Base-by-base conservation (phyloP, 2,329 filamentous ascomycete species). In the Dactylellina haptotyla region DNA sequence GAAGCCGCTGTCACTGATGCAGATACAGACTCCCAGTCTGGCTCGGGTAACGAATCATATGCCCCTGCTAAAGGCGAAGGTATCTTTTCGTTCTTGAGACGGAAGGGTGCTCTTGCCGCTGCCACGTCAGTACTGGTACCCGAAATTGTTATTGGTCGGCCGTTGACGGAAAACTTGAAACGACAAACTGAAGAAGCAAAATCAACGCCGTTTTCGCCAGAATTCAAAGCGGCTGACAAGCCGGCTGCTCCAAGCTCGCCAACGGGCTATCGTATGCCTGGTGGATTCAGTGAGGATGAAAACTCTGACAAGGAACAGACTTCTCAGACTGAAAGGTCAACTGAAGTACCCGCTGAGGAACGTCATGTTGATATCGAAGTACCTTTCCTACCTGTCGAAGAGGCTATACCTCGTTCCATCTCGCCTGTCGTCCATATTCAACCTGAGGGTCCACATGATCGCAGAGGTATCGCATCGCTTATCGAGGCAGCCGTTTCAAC, bases 111-210 rank as follows among this genome's bases (percentile, higher is more conserved):
- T 39, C 41, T 63, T 9, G 64, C 56, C 53, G 63, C 46, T 75
- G 70, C 70, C 70, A 75, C 70, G 70, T 67, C 63, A 75, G 70
- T 67, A 50, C 34, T 69, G 58, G 59, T 53, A 25, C 57, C 70
- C 18, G 1, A 48, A 12, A 37, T 48, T 53, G 62, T 73, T 20
- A 54, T 48, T 73, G 69, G 69, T 43, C 53, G 34, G 39, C 37
- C 10, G 28, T 28, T 73, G 12, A 48, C 69, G 16, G 61, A 61
- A 16, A 45, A 8, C 26, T 50, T 73, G 18, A 56, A 57, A 18
- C 65, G 54, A 20, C 57, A 54, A 32, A 26, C 30, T 18, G 54
- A 53, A 28, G 48, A 32, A 65, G 37, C 25, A 28, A 45, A 54
- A 64, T 9, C 10, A n/a, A 51, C 30, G 51, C 32, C 57, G 8